A percentile compares a stretch with the other conserved stretches of the same genome.
phyloP scores from a whole-genome alignment of 2,329 filamentous ascomycete species.

The Fusarium odoratissimum region DNA sequence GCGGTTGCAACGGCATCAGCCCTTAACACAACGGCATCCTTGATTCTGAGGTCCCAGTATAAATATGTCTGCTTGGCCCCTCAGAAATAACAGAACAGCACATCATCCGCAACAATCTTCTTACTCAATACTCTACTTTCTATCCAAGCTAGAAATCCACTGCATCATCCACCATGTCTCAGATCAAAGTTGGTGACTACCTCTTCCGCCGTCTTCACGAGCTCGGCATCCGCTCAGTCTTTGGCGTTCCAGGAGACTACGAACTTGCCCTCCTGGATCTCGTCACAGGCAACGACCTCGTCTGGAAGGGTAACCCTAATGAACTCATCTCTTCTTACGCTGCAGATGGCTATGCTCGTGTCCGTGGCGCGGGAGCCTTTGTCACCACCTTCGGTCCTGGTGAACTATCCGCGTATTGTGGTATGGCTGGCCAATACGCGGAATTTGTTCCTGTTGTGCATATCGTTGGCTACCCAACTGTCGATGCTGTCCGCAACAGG shows the following conservation, averaged over 20 bases:
- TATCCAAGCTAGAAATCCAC: not conserved
- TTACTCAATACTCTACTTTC: not conserved
- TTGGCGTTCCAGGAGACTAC: constrained; percentile 1
- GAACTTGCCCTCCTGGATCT: not conserved
- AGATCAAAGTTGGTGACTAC: constrained; percentile 1
- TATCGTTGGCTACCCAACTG: not conserved
- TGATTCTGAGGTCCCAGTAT: not conserved
- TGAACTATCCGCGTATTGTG: not conserved
- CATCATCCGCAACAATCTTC: not conserved
- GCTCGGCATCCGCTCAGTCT: not conserved
- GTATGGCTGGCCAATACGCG: constrained; percentile 1
- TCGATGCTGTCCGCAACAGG: not conserved
- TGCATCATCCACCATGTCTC: not conserved
- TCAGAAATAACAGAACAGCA: not conserved
- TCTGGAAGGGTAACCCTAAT: constrained; percentile 1
- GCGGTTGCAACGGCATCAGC: not conserved
- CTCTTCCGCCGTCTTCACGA: constrained; percentile 3
- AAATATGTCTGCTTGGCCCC: not conserved
- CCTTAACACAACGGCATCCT: not conserved
- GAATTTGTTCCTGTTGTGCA: not conserved
- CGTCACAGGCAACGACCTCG: not conserved
- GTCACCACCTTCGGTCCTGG: not conserved
- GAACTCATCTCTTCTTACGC: constrained; percentile 1
- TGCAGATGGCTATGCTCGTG: not conserved
- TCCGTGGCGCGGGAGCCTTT: not conserved